Conservation (phyloP, 768 basidiomycete genomes). For the Nidularia pulvinata region DNA sequence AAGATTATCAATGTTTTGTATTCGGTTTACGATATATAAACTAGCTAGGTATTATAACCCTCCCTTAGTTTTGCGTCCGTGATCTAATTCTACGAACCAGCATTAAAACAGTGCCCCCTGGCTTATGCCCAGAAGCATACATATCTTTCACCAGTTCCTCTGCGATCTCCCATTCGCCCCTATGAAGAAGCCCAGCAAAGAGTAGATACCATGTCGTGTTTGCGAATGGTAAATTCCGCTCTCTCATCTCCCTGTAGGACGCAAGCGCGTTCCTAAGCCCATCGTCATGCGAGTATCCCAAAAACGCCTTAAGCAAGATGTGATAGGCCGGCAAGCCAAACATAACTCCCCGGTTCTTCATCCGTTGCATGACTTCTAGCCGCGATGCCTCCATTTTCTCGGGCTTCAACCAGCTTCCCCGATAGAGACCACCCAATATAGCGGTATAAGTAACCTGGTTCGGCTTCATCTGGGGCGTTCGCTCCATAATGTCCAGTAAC, state of each 20-base stretch:
- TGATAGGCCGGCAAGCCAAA: conserved; percentile 74
- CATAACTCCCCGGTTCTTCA: conserved; percentile 53
- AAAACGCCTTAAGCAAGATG: conserved; percentile 67
- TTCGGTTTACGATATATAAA: no score
- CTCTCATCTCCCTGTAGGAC: conserved; percentile 63
- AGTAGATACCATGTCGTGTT: conserved; percentile 80
- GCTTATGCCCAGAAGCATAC: conserved; percentile 39
- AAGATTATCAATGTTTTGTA: neutral
- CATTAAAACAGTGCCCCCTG: conserved; percentile 39
- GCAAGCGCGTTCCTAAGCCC: conserved; percentile 55
- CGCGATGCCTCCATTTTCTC: conserved; percentile 43
- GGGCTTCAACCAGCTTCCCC: conserved; percentile 48
- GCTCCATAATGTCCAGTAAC: conserved; percentile 80
- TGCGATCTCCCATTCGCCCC: conserved; percentile 62
- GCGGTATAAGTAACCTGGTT: conserved; percentile 87
- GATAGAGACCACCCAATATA: conserved; percentile 72
- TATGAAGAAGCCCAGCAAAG: conserved; percentile 58
- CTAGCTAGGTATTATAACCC: no score
- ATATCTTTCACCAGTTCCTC: conserved; percentile 64
- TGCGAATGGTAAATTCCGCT: conserved; percentile 40
- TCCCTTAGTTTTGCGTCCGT: conserved; percentile 13
- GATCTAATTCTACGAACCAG: conserved; percentile 51
- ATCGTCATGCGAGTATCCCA: conserved; percentile 48
- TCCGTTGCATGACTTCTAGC: conserved; percentile 50
- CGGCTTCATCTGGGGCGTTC: conserved; percentile 43